These are phyloP conservation scores for Tulasnella sp. DNA, from an alignment of 768 basidiomycete genomes.

Conservation along the genomic window DNA sequence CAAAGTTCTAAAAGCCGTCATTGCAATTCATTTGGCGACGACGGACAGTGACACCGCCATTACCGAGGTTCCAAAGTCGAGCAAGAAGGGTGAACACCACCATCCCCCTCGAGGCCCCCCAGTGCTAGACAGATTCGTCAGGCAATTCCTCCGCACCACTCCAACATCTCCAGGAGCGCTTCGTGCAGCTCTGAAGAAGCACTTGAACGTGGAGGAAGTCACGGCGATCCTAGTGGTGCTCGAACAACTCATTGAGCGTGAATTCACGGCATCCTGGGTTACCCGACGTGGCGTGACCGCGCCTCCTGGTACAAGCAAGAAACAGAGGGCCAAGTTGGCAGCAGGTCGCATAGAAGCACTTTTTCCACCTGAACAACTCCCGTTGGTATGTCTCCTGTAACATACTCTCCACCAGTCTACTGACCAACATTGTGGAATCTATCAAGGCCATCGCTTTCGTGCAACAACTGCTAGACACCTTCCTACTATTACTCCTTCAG, in stretches of 20 bases:
- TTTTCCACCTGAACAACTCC: too few relatives aligned
- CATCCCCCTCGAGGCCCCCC: not conserved
- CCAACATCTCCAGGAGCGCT: not conserved
- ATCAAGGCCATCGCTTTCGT: not conserved
- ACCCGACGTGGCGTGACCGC: not conserved
- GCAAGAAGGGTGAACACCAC: not conserved
- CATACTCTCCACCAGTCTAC: not conserved
- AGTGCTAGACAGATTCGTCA: not conserved
- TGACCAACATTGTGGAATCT: not conserved
- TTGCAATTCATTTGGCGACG: too few relatives aligned
- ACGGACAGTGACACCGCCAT: not conserved
- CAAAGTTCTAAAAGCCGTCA: not conserved
- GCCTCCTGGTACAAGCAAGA: not conserved
- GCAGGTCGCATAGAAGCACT: too few relatives aligned
- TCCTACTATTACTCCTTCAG: conserved; percentile 2
- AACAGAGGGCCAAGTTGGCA: too few relatives aligned
- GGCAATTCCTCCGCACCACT: not conserved
- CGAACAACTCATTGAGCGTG: not conserved
- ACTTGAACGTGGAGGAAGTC: not conserved
- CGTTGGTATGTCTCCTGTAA: not conserved
- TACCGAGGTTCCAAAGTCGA: not conserved
- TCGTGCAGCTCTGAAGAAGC: conserved; percentile 6
- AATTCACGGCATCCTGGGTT: not conserved
- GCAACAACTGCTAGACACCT: conserved; percentile 4
- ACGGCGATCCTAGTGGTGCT: not conserved